Conservation (phyloP, 192 early-diverging fungal genomes). For the Mortierella claussenii region DNA sequence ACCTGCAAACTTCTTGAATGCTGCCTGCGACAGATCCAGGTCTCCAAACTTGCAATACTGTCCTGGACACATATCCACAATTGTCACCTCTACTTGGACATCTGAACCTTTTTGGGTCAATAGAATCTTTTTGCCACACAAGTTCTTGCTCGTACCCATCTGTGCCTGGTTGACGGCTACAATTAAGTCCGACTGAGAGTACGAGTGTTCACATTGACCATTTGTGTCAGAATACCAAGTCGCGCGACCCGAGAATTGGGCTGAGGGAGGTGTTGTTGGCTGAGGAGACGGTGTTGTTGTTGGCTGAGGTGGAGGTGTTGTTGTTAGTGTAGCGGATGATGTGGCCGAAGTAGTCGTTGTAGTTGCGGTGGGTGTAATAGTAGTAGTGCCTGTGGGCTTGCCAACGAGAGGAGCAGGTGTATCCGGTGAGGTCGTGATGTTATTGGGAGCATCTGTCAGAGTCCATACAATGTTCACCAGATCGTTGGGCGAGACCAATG, state of each 20-base stretch:
- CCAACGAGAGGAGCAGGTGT: too few relatives aligned
- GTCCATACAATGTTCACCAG: slow-evolving; percentile 39
- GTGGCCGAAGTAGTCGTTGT: slow-evolving; percentile 7
- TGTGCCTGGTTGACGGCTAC: slow-evolving; percentile 46
- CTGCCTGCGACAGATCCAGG: slow-evolving; percentile 44
- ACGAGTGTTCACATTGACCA: slow-evolving; percentile 31
- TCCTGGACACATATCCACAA: slow-evolving; percentile 47
- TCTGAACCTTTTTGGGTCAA: slow-evolving; percentile 27
- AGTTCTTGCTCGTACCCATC: slow-evolving; percentile 30
- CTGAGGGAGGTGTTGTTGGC: background rate
- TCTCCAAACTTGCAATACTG: slow-evolving; percentile 37
- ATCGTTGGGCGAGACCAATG: slow-evolving; percentile 23
- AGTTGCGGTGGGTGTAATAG: too few relatives aligned
- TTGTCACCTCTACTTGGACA: slow-evolving; percentile 28
- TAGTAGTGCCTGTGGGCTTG: too few relatives aligned
- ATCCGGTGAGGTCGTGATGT: background rate
- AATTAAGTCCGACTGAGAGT: slow-evolving; percentile 50
- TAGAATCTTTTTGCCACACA: slow-evolving; percentile 46
- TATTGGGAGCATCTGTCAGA: slow-evolving; percentile 14
- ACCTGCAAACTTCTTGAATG: slow-evolving; percentile 48
- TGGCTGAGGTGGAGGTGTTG: slow-evolving; percentile 5
- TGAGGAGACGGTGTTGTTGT: background rate
- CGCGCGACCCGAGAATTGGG: slow-evolving; percentile 22
- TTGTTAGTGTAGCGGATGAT: slow-evolving; percentile 2
- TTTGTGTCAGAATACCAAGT: slow-evolving; percentile 48